Evolutionary conservation across 805 yeast species (phyloP).

Genomic region (Tetrapisispora namnaoensis): DNA sequence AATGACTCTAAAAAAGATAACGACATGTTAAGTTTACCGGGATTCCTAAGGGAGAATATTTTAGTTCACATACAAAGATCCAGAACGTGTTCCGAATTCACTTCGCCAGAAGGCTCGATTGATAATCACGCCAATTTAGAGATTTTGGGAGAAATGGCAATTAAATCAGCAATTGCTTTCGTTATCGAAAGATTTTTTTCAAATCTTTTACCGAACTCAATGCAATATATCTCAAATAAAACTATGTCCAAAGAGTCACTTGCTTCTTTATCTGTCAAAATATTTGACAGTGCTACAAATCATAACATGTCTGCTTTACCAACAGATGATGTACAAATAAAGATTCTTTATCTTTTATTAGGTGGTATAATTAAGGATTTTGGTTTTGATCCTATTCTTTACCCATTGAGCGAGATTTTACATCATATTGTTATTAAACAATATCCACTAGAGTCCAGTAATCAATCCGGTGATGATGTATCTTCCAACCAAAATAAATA

Average conservation of each 20-base stretch:
- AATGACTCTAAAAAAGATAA: not conserved
- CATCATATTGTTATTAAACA: conserved; percentile 51
- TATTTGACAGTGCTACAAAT: conserved; percentile 19
- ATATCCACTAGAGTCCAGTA: conserved; percentile 40
- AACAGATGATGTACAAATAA: conserved; percentile 36
- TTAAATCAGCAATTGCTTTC: conserved; percentile 46
- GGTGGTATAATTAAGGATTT: conserved; percentile 72
- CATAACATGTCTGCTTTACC: conserved; percentile 31
- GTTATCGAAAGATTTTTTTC: conserved; percentile 56
- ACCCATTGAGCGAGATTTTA: conserved; percentile 54
- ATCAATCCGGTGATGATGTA: conserved; percentile 9
- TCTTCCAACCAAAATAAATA: conserved; percentile 7
- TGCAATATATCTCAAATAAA: conserved; percentile 40
- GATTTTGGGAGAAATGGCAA: conserved; percentile 47
- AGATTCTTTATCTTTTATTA: conserved; percentile 46
- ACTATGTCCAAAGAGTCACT: conserved; percentile 33
- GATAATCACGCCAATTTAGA: conserved; percentile 37
- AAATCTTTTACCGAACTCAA: conserved; percentile 40
- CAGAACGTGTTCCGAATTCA: conserved; percentile 47
- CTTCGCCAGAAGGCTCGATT: conserved; percentile 15
- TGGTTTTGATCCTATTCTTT: conserved; percentile 64
- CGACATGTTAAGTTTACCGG: conserved; percentile 9
- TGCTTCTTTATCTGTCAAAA: conserved; percentile 23
- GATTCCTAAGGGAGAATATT: conserved; percentile 30
- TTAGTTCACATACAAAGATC: conserved; percentile 48